Percentiles rank a stretch among this genome's conserved stretches.
phyloP scores from a whole-genome alignment of 306 rosid species.

The Malus domestica region ASM211411v1 NC_041803.1:45777501-45778000 shows the following conservation, averaged over 20 bases:
- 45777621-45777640: background rate
- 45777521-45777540: background rate
- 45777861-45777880: background rate
- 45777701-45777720: background rate
- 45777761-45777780: background rate
- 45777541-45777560: too few species aligned
- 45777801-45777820: background rate
- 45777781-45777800: background rate
- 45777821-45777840: background rate
- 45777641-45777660: background rate
- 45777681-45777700: background rate
- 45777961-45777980: background rate
- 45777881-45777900: background rate
- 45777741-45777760: background rate
- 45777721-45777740: background rate
- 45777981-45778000: background rate
- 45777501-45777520: constrained; percentile 10
- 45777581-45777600: background rate
- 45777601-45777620: background rate
- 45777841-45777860: background rate
- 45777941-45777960: background rate
- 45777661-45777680: background rate
- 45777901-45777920: background rate
- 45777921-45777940: background rate
- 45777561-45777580: background rate